Percentiles rank a stretch among this genome's conserved stretches.
Conservation (phyloP, 2,329 filamentous ascomycete species). For the Trichoderma breve region DNA sequence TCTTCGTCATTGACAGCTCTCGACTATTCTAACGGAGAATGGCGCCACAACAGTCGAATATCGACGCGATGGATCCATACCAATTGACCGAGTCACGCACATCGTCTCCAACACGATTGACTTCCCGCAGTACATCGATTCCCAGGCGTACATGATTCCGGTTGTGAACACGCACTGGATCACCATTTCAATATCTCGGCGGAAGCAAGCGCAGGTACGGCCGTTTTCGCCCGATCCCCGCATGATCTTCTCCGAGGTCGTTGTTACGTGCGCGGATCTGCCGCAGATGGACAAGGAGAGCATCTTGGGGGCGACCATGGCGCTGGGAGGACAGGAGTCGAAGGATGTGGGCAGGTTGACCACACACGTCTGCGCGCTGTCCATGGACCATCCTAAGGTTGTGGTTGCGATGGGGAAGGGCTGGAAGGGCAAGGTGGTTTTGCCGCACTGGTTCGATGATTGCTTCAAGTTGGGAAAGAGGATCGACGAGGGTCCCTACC, state of each 20-base stretch:
- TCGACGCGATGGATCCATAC: slow-evolving; percentile 48
- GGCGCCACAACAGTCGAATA: slow-evolving; percentile 50
- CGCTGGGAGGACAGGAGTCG: slow-evolving; percentile 81
- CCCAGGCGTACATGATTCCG: slow-evolving; percentile 74
- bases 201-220: slow-evolving; percentile 72
- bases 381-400: slow-evolving; percentile 71
- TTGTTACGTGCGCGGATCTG: slow-evolving; percentile 79
- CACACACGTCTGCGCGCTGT: slow-evolving; percentile 86
- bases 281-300: slow-evolving; percentile 86
- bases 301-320: slow-evolving; percentile 84
- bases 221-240: slow-evolving; percentile 88
- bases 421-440: slow-evolving; percentile 74
- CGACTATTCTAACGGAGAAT: slow-evolving; percentile 43
- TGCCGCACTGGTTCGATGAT: slow-evolving; percentile 98
- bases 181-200: slow-evolving; percentile 63
- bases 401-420: slow-evolving; percentile 60
- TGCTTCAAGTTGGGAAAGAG: slow-evolving; percentile 89
- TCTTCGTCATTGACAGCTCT: not conserved
- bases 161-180: slow-evolving; percentile 85
- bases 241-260: slow-evolving; percentile 83
- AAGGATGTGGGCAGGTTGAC: slow-evolving; percentile 68
- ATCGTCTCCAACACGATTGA: slow-evolving; percentile 74
- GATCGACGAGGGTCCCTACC: slow-evolving; percentile 85
- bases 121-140: slow-evolving; percentile 80
- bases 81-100: slow-evolving; percentile 51